Conservation (phyloP, 345 rosid species). For the Euphorbia pulcherrima region DNA sequence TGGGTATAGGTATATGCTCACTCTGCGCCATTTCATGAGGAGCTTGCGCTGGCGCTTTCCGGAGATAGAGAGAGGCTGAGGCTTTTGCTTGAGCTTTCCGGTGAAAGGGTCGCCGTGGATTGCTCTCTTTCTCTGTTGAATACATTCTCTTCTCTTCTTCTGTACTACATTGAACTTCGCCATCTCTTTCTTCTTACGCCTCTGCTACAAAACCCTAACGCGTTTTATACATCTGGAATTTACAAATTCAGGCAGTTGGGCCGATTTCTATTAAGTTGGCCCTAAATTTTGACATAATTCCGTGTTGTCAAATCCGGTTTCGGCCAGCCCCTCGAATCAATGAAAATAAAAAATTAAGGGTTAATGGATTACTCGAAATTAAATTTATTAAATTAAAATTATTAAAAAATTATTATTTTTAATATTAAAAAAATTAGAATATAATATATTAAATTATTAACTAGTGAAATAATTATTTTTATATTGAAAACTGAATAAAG, state of each 20-base stretch:
- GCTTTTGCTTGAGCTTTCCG: slow-evolving; percentile 48
- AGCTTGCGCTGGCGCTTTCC: slow-evolving; percentile 82
- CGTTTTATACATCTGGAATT: background rate
- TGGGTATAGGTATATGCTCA: slow-evolving; percentile 29
- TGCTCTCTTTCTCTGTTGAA: slow-evolving; percentile 52
- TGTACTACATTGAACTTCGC: slow-evolving; percentile 79
- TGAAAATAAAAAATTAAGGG: no score
- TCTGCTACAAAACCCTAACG: background rate
- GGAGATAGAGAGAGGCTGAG: slow-evolving; percentile 46
- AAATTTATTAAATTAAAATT: no score
- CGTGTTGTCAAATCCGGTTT: no score
- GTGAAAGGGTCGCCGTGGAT: slow-evolving; percentile 63
- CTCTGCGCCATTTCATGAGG: slow-evolving; percentile 72
- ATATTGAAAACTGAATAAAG: no score
- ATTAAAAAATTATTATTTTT: no score
- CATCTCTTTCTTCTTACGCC: slow-evolving; percentile 34
- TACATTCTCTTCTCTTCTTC: slow-evolving; percentile 62
- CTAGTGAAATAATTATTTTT: no score
- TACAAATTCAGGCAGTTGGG: background rate
- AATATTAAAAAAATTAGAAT: no score
- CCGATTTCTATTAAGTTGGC: no score
- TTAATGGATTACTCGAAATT: no score
- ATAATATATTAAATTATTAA: no score
- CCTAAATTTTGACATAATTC: no score
- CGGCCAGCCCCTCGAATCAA: no score